These are phyloP conservation scores for Hypoxylon sp. DNA, from an alignment of 2,329 filamentous ascomycete genomes.

Conservation along the genomic window DNA sequence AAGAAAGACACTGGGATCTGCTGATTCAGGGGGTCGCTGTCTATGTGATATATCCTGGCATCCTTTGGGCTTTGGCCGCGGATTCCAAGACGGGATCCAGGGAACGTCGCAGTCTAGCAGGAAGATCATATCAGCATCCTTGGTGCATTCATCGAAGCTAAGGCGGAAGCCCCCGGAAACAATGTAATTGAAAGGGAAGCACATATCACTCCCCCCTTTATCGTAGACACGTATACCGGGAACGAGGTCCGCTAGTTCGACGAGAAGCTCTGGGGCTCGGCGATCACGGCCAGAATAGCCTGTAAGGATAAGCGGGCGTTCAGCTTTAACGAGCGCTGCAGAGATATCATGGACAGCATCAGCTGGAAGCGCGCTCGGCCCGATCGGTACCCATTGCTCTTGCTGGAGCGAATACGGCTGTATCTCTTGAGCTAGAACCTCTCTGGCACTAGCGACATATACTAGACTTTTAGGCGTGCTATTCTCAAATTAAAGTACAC, in stretches of 20 bases:
- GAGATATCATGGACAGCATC: constrained; percentile 61
- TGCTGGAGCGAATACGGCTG: constrained; percentile 46
- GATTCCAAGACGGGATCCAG: constrained; percentile 76
- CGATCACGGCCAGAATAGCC: constrained; percentile 65
- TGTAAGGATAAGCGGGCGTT: constrained; percentile 64
- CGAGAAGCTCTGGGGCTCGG: constrained; percentile 60
- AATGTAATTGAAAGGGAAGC: constrained; percentile 54
- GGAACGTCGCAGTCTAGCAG: constrained; percentile 79
- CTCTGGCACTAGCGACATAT: constrained; percentile 76
- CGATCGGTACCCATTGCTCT: constrained; percentile 48
- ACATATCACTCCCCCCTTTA: constrained; percentile 67
- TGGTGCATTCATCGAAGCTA: constrained; percentile 71
- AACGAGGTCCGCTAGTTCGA: constrained; percentile 62
- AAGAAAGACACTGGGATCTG: constrained; percentile 73
- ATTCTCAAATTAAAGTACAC: constrained; percentile 78
- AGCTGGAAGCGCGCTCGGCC: constrained; percentile 49
- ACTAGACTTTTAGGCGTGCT: constrained; percentile 78
- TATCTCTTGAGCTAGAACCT: constrained; percentile 78
- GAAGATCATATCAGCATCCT: constrained; percentile 74
- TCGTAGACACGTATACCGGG: constrained; percentile 66
- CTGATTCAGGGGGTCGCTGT: constrained; percentile 76
- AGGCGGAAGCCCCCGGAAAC: constrained; percentile 68
- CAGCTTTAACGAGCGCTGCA: constrained; percentile 60
- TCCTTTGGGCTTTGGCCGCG: constrained; percentile 65
- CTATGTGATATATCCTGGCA: constrained; percentile 75